Evolutionary conservation across 805 yeast genomes (phyloP).

Genomic region (Cyberlindnera veronae): DNA sequence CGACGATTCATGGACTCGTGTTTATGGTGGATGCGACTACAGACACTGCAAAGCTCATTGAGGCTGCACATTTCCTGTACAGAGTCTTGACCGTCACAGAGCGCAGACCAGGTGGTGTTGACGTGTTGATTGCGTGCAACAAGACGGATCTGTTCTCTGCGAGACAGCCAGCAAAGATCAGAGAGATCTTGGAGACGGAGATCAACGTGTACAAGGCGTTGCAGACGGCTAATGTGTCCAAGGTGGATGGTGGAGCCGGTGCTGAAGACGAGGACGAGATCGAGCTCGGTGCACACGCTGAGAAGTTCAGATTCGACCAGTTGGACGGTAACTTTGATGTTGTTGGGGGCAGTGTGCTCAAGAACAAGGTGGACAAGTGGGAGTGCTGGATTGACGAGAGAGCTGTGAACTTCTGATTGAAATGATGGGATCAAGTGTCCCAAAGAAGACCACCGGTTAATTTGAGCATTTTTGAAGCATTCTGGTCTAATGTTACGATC

Average conservation of each 20-base stretch:
- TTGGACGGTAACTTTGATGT: conserved; percentile 74
- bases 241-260: conserved; percentile 31
- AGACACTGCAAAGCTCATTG: conserved; percentile 44
- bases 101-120: conserved; percentile 61
- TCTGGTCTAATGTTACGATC: no score
- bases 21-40: conserved; percentile 76
- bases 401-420: conserved; percentile 48
- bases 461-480: no score
- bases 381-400: conserved; percentile 76
- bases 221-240: conserved; percentile 36
- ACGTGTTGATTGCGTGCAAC: conserved; percentile 75
- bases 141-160: conserved; percentile 84
- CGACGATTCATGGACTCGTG: conserved; percentile 60
- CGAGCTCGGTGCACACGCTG: conserved; percentile 38
- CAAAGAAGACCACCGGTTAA: no score
- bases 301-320: conserved; percentile 57
- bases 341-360: conserved; percentile 67
- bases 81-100: conserved; percentile 63
- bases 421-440: no score
- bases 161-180: conserved; percentile 62
- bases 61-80: conserved; percentile 56
- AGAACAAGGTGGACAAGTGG: conserved; percentile 56
- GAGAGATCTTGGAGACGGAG: conserved; percentile 57
- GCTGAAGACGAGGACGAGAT: conserved; percentile 39
- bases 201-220: conserved; percentile 52